phyloP scores from a whole-genome alignment of 805 yeast species.

The Hanseniaspora valbyensis region DNA sequence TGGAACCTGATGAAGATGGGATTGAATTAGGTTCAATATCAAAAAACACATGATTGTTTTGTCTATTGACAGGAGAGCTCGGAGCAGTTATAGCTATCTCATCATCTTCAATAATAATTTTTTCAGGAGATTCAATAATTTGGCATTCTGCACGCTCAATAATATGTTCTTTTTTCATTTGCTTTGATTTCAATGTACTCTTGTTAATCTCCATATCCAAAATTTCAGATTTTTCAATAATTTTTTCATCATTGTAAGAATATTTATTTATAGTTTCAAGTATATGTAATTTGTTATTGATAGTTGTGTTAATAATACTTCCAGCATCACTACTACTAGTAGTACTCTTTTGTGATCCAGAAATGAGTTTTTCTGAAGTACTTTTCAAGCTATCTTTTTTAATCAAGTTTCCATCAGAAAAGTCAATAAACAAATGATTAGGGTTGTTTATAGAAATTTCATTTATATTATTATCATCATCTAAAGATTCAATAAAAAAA shows the following conservation, averaged over 20 bases:
- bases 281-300: conserved; percentile 3
- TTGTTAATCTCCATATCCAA: background rate
- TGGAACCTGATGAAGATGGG: background rate
- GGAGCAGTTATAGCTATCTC: background rate
- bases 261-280: background rate
- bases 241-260: background rate
- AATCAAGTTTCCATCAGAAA: conserved; percentile 1
- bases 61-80: background rate
- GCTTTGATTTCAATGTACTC: background rate
- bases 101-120: background rate
- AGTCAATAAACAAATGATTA: conserved; percentile 13
- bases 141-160: background rate
- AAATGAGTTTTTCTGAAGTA: no score
- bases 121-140: conserved; percentile 9
- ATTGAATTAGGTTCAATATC: background rate
- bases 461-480: background rate
- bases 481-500: background rate
- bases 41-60: background rate
- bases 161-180: background rate
- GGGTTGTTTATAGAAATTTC: conserved; percentile 6
- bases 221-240: background rate
- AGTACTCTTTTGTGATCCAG: no score
- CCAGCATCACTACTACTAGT: background rate
- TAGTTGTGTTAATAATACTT: conserved; percentile 2
- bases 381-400: background rate